Evolutionary conservation across 1,284 basidiomycete genomes (phyloP).

Genomic region (Leccinum olivaceoglutinosum): DNA sequence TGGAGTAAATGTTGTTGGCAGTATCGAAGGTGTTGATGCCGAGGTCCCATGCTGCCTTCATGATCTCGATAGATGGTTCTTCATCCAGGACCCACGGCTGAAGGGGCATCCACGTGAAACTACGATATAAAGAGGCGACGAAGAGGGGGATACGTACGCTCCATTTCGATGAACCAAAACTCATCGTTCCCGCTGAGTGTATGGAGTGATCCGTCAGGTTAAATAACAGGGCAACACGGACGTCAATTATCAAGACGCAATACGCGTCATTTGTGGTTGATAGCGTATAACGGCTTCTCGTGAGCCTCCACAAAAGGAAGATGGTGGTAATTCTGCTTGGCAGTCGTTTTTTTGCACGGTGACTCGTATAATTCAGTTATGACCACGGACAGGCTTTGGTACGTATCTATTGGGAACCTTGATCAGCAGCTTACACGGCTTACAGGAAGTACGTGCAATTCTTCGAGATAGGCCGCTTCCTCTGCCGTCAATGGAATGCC

Average conservation of each 20-base stretch:
- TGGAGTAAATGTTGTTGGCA: neutral
- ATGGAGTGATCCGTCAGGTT: neutral
- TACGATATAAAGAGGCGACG: neutral
- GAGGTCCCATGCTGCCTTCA: neutral
- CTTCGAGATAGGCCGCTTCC: slow-evolving; percentile 28
- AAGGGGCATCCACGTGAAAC: neutral
- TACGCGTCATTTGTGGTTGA: neutral
- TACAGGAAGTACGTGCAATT: slow-evolving; percentile 20
- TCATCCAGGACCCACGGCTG: neutral
- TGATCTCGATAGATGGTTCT: neutral
- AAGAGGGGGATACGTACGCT: neutral
- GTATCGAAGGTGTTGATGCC: neutral
- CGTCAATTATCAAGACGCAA: neutral
- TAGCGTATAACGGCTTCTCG: neutral
- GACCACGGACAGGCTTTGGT: slow-evolving; percentile 19
- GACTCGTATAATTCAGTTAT: slow-evolving; percentile 6
- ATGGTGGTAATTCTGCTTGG: slow-evolving; percentile 12
- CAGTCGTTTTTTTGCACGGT: neutral
- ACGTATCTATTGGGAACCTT: slow-evolving; percentile 12
- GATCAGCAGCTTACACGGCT: neutral
- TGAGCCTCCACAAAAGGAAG: neutral
- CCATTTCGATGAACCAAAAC: neutral
- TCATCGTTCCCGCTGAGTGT: neutral
- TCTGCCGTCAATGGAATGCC: slow-evolving; percentile 10
- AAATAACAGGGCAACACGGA: neutral